Conservation (phyloP, 2,329 filamentous ascomycete species). For the Beauveria australis region DNA sequence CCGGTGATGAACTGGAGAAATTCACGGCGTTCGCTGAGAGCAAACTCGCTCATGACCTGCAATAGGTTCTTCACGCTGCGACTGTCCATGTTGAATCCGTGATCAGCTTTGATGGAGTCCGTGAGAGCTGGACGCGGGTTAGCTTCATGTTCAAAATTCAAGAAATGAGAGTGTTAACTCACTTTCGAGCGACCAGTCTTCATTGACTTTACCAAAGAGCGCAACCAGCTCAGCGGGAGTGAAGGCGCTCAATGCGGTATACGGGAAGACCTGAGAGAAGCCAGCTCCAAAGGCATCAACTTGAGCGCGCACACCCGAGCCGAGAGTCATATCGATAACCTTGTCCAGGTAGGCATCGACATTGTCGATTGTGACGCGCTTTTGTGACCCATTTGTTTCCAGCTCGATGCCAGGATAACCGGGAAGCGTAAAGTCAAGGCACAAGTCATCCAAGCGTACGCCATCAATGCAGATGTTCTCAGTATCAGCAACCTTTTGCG, state of each 20-base stretch:
- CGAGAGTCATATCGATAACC: conserved; percentile 85
- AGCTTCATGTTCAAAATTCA: conserved; percentile 1
- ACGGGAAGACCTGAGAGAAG: conserved; percentile 95
- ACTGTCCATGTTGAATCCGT: conserved; percentile 98
- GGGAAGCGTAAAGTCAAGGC: conserved; percentile 89
- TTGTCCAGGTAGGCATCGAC: conserved; percentile 82
- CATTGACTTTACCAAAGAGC: conserved; percentile 84
- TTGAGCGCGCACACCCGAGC: conserved; percentile 79
- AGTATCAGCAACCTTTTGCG: conserved; percentile 63
- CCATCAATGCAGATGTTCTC: conserved; percentile 66
- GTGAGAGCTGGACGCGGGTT: conserved; percentile 61
- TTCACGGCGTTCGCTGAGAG: conserved; percentile 67
- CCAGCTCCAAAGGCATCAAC: conserved; percentile 84
- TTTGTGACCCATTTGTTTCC: conserved; percentile 63
- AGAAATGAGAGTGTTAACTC: conserved; percentile 33
- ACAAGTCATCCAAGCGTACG: conserved; percentile 74
- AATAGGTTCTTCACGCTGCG: conserved; percentile 88
- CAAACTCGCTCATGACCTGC: conserved; percentile 87
- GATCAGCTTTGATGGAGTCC: conserved; percentile 97
- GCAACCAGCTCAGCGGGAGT: conserved; percentile 92
- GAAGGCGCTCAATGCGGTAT: conserved; percentile 84
- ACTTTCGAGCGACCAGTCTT: conserved; percentile 98
- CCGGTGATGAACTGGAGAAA: conserved; percentile 98
- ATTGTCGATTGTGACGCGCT: conserved; percentile 77
- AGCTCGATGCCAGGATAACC: conserved; percentile 86